Evolutionary conservation across 495 filamentous ascomycete species (phyloP), one percentile per base, ranked within the genome.

Genomic region (Endocarpon pusillum): DNA sequence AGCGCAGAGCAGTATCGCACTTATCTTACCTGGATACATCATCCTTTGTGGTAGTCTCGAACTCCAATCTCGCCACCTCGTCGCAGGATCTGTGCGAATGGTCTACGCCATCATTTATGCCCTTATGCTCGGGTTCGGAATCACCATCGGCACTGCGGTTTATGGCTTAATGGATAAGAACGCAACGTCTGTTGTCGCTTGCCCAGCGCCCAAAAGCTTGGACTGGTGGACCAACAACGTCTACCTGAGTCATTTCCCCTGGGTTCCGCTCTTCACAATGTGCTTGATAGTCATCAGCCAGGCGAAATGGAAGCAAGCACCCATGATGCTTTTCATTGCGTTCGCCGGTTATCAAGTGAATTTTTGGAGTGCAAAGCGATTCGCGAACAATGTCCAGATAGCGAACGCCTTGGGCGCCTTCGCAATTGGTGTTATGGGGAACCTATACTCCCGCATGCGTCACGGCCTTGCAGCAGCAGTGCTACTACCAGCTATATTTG

Each of bases 41-140:
- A 78, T 91, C 9, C 58, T 92, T 31, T 85, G 79, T 51, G 80
- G 76, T 5, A 77, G 73, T 30, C 66, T 96, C 19, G 87, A 96
- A 51, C 69, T 96, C 0, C 87, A 94, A 51, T 87, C 79, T 6
- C 67, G 71, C 34, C 77, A 75, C 38, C 75, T 96, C 32, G 77
- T 94, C 3, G 83, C 87, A 12, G 87, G 87, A 1, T 86, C 81
- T 4, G 81, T 94, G 8, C 81, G 87, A 30, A 86, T 94, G 78
- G 82, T 96, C 4, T 94, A 94, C 42, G 83, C 87, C 5, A 78
- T 94, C 35, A 87, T 94, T 20, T 94, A 94, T 54, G 87, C 86
- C 1, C 64, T 94, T 1, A 92, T 94, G 54, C 75, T 96, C 5
- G 87, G 87, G n/a, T 94, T 87, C 45, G 89, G 87, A 4, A 93